These are phyloP conservation scores for Daldinia caldariorum DNA, from an alignment of 495 filamentous ascomycete species.

Conservation along the genomic window DNA sequence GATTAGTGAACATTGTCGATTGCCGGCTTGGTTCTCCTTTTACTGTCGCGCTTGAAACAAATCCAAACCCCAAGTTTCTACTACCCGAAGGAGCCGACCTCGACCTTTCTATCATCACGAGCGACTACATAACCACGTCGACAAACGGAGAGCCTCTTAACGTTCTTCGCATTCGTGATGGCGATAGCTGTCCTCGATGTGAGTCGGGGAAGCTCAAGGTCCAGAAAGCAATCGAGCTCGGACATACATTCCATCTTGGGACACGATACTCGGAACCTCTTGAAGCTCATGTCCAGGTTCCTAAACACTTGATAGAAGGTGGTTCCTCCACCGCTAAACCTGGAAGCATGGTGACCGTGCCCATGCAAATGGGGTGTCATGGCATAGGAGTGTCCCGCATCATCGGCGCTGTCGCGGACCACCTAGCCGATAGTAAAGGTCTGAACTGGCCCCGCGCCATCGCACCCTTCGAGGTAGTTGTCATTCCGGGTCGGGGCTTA, in stretches of 20 bases:
- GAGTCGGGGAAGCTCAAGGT: constrained; percentile 67
- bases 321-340: constrained; percentile 20
- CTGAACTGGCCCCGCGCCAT: constrained; percentile 90
- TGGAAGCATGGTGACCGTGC: constrained; percentile 45
- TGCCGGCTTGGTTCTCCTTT: constrained; percentile 52
- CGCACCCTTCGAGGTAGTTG: constrained; percentile 82
- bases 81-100: constrained; percentile 45
- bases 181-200: constrained; percentile 80
- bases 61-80: constrained; percentile 15
- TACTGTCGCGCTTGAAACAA: constrained; percentile 22
- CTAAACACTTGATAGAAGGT: constrained; percentile 24
- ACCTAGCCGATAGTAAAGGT: constrained; percentile 74
- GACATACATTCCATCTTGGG: constrained; percentile 94
- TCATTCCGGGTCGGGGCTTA: constrained; percentile 66
- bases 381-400: constrained; percentile 94
- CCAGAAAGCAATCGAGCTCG: constrained; percentile 83
- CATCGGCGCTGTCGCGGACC: constrained; percentile 83
- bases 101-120: constrained; percentile 41
- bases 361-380: constrained; percentile 94
- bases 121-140: constrained; percentile 32
- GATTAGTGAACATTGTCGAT: constrained; percentile 65
- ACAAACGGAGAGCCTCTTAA: constrained; percentile 54
- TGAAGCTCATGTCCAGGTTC: constrained; percentile 54
- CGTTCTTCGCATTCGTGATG: constrained; percentile 69
- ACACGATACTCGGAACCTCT: constrained; percentile 85